phyloP scores from a whole-genome alignment of 768 basidiomycete species.

The Udeniomyces megalosporus region DNA sequence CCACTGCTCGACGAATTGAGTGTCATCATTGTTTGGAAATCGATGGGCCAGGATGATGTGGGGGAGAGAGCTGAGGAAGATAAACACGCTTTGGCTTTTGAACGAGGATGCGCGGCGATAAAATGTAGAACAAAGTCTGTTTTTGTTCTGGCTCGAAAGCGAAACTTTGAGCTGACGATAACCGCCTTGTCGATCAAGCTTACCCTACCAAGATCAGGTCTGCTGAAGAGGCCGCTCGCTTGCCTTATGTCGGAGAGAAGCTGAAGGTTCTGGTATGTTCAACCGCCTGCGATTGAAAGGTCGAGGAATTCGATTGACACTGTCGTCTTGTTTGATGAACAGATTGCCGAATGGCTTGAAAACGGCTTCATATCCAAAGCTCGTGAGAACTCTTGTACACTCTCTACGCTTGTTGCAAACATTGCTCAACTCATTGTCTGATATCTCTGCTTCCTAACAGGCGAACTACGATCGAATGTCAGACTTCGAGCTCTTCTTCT shows the following conservation, averaged over 20 bases:
- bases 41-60: not conserved
- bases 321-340: not conserved
- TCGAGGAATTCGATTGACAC: too few relatives aligned
- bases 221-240: slow-evolving; percentile 15
- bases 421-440: not conserved
- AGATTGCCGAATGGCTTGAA: slow-evolving; percentile 48
- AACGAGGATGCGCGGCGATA: too few relatives aligned
- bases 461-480: slow-evolving; percentile 35
- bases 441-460: slow-evolving; percentile 26
- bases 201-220: slow-evolving; percentile 28
- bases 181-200: slow-evolving; percentile 25
- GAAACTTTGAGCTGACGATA: too few relatives aligned
- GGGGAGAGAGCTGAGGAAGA: slow-evolving; percentile 7
- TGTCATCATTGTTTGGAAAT: slow-evolving; percentile 32
- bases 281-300: not conserved
- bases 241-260: slow-evolving; percentile 34
- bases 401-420: not conserved
- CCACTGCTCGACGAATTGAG: slow-evolving; percentile 42
- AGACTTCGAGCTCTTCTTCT: slow-evolving; percentile 43
- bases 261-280: slow-evolving; percentile 27
- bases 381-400: not conserved
- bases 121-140: too few relatives aligned
- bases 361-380: not conserved
- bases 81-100: slow-evolving; percentile 15
- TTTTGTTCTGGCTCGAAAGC: too few relatives aligned